A percentile compares a stretch with the other conserved stretches of the same genome.
These are phyloP conservation scores for Eimeria praecox DNA, from an alignment of 169 alveolate species.

Conservation along the genomic window DNA sequence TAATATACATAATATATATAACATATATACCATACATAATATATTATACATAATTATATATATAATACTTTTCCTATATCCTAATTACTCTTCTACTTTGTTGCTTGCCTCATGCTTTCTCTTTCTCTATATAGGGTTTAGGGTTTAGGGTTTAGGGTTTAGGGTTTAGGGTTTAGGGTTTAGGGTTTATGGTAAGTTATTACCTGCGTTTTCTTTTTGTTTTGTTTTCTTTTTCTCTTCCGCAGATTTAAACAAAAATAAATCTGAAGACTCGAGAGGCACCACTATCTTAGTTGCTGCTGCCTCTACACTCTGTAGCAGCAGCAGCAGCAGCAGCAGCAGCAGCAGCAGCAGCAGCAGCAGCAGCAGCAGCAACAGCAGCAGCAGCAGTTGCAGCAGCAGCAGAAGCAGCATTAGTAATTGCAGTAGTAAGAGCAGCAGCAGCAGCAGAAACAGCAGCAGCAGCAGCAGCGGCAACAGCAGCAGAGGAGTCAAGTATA, in stretches of 20 bases:
- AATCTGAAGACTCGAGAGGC: background rate
- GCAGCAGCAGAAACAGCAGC: background rate
- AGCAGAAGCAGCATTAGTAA: background rate
- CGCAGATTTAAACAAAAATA: background rate
- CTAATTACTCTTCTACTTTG: background rate
- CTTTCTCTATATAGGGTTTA: background rate
- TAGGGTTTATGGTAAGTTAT: background rate
- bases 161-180: background rate
- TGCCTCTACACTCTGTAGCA: constrained; percentile 22
- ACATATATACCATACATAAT: too few relatives aligned
- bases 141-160: background rate
- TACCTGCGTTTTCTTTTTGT: background rate
- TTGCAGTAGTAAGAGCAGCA: background rate
- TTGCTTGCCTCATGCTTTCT: background rate
- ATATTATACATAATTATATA: too few relatives aligned
- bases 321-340: constrained; percentile 30
- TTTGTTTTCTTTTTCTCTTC: background rate
- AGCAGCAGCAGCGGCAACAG: background rate
- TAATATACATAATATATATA: too few relatives aligned
- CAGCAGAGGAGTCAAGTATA: background rate
- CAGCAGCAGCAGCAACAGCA: constrained; percentile 3
- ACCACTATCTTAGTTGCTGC: background rate
- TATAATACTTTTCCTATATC: background rate
- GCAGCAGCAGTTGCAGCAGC: background rate
- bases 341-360: background rate